Conservation (phyloP, 495 filamentous ascomycete genomes). For the Lasiosphaeria miniovina region DNA sequence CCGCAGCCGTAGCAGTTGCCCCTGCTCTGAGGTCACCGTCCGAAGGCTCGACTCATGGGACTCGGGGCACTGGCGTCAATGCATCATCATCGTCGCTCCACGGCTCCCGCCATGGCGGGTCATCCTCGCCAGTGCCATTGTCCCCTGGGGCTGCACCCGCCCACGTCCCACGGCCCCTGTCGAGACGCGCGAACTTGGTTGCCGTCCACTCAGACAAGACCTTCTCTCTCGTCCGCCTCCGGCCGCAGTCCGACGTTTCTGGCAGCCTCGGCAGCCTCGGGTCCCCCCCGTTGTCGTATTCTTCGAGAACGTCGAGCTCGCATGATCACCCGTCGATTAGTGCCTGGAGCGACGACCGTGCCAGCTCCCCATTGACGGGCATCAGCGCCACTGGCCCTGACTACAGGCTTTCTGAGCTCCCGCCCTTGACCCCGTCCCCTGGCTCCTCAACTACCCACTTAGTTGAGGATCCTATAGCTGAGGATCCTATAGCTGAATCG, state of each 20-base stretch:
- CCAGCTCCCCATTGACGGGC: constrained; percentile 39
- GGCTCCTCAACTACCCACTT: constrained; percentile 35
- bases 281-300: constrained; percentile 34
- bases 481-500: constrained; percentile 41
- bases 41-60: constrained; percentile 26
- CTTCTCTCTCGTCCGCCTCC: constrained; percentile 39
- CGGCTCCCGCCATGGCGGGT: constrained; percentile 13
- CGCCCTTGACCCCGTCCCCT: constrained; percentile 28
- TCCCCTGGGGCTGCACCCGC: constrained; percentile 7
- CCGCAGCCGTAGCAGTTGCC: constrained; percentile 28
- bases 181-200: constrained; percentile 40
- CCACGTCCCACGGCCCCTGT: constrained; percentile 27
- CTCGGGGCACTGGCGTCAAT: constrained; percentile 8
- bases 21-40: constrained; percentile 35
- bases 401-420: constrained; percentile 33
- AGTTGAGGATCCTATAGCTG: constrained; percentile 16
- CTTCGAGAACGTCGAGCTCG: constrained; percentile 40
- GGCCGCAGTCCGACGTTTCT: constrained; percentile 19
- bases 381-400: constrained; percentile 41
- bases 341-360: constrained; percentile 43
- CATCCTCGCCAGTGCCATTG: constrained; percentile 11
- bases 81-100: constrained; percentile 18
- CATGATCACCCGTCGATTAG: constrained; percentile 46
- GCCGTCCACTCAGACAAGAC: constrained; percentile 48
- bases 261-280: constrained; percentile 26